A percentile compares a stretch with the other conserved stretches of the same genome.
Conservation (phyloP, 306 rosid species). For the Malus sieversii region DNA sequence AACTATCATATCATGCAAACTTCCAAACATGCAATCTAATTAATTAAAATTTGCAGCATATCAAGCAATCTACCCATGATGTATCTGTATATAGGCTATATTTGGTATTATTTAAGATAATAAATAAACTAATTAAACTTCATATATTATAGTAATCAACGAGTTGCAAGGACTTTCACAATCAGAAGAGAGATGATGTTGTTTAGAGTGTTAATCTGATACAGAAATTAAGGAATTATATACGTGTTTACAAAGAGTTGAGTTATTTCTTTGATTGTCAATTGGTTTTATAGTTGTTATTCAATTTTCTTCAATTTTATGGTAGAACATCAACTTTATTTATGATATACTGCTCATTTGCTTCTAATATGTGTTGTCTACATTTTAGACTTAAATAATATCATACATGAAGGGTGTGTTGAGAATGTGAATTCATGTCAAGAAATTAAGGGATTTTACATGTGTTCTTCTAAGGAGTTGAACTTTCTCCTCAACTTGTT, state of each 20-base stretch:
- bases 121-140: neutral
- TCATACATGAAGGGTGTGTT: neutral
- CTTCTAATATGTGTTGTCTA: neutral
- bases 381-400: too few species aligned
- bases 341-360: too few species aligned
- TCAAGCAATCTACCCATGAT: neutral
- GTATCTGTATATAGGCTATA: neutral
- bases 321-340: neutral
- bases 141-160: neutral
- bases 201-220: neutral
- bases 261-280: neutral
- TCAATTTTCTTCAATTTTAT: too few species aligned
- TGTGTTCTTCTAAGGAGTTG: neutral
- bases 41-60: neutral
- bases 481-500: neutral
- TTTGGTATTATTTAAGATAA: neutral
- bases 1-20: neutral
- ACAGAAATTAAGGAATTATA: too few species aligned
- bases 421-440: neutral
- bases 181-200: neutral
- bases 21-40: neutral
- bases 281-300: too few species aligned
- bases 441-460: neutral
- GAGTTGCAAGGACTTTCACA: neutral
- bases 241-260: neutral